Base-by-base conservation (phyloP, 176 grass and related monocot species). In the Poa pratensis region DNA sequence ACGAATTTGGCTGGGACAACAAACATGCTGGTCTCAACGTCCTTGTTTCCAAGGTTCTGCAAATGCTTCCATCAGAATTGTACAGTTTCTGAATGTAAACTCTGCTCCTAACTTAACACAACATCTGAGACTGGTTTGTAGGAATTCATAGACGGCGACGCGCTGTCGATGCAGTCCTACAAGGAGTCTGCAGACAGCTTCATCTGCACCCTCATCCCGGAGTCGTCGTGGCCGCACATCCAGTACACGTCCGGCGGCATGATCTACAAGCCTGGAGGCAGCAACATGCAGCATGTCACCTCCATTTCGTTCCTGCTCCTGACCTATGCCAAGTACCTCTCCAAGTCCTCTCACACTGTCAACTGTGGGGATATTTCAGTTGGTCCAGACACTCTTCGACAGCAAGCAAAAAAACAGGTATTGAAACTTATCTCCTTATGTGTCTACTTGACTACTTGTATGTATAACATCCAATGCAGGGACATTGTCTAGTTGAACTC, bases 261-360 rank as follows among this genome's bases (percentile, higher is more conserved):
- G 80, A 89, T 98, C 63, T 98, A 98, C 88, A 98, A 90, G 76
- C 89, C 91, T 26, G 96, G 96, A 68, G 96, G 96, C 77, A 95
- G 96, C 78, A 98, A 98, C 55, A 98, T 92, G 96, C 96, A 98
- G 65, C 96, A 98, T 88, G 96, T 98, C 58, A 98, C 96, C 27
- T 85, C 93, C 67, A 90, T 98, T 62, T 87, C 96, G 4, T 98
- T 98, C 76, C 91, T 98, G 18, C 93, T 98, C 69, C 86, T 98
- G 1, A 65, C 91, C 7, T 98, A 98, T 7, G 96, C 96, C 55
- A 95, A 98, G 27, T 98, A 98, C 86, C 93, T 98, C 35, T 73
- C 86, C 26, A 86, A 79, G 15, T 86, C 96, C 12, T 94, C 96
- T 15, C 89, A 92, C n/a, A 94, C 93, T 39, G 89, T 94, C 35